phyloP scores from a whole-genome alignment of 305 asterid species.

The Fraxinus nigra region DNA sequence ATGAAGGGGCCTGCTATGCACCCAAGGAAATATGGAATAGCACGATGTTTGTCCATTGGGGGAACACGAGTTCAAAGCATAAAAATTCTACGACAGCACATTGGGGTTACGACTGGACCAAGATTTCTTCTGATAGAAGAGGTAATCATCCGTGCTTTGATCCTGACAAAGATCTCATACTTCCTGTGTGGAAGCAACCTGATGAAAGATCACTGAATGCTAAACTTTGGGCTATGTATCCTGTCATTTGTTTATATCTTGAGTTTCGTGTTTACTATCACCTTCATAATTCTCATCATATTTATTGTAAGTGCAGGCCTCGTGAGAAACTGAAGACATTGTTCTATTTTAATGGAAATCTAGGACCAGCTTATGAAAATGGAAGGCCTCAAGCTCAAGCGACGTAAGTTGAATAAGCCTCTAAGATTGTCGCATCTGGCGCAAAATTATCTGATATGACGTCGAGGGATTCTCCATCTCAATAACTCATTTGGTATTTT shows the following conservation, averaged over 20 bases:
- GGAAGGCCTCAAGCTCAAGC: conserved; percentile 74
- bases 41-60: conserved; percentile 98
- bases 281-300: neutral
- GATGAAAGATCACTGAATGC: conserved; percentile 50
- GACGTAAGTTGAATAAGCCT: conserved; percentile 51
- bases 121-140: conserved; percentile 66
- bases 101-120: conserved; percentile 78
- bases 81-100: conserved; percentile 91
- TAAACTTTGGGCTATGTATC: conserved; percentile 72
- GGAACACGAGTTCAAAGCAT: conserved; percentile 84
- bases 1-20: conserved; percentile 98
- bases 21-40: conserved; percentile 98
- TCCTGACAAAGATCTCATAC: conserved; percentile 86
- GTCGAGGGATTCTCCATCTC: neutral
- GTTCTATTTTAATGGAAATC: conserved; percentile 90
- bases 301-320: conserved; percentile 50
- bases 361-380: conserved; percentile 76
- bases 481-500: neutral
- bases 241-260: neutral
- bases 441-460: neutral
- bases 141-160: conserved; percentile 90
- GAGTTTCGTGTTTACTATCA: neutral
- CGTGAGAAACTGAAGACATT: conserved; percentile 64
- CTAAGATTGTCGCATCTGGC: neutral
- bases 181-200: conserved; percentile 93